These are phyloP conservation scores for Eucalyptus rudis DNA, from an alignment of 345 rosid species.

Conservation along the genomic window DNA sequence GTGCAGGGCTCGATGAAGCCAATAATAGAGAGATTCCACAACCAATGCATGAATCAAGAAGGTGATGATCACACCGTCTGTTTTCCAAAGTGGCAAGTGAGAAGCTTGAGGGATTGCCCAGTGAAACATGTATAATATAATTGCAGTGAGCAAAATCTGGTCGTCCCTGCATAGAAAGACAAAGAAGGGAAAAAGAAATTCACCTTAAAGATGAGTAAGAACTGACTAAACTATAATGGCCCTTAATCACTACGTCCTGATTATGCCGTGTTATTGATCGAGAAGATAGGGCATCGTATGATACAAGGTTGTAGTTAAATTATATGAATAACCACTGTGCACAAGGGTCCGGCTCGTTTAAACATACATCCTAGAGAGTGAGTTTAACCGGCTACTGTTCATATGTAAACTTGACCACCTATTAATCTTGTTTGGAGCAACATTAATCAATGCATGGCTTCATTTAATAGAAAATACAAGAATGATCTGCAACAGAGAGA, in stretches of 20 bases:
- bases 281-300: background rate
- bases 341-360: background rate
- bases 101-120: background rate
- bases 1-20: slow-evolving; percentile 70
- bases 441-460: background rate
- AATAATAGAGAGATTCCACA: slow-evolving; percentile 61
- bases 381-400: background rate
- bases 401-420: background rate
- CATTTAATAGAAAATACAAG: background rate
- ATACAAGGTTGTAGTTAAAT: no score
- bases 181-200: background rate
- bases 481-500: background rate
- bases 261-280: background rate
- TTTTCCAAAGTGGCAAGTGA: slow-evolving; percentile 38
- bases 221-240: background rate
- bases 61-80: slow-evolving; percentile 25
- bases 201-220: background rate
- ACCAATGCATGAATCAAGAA: slow-evolving; percentile 41
- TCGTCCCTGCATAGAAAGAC: slow-evolving; percentile 24
- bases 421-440: background rate
- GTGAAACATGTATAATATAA: background rate
- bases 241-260: background rate
- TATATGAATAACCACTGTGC: no score
- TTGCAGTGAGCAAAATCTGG: slow-evolving; percentile 22
- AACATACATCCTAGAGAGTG: background rate